Base-by-base conservation (phyloP, 2,329 filamentous ascomycete species). In the Botryotinia calthae region DNA sequence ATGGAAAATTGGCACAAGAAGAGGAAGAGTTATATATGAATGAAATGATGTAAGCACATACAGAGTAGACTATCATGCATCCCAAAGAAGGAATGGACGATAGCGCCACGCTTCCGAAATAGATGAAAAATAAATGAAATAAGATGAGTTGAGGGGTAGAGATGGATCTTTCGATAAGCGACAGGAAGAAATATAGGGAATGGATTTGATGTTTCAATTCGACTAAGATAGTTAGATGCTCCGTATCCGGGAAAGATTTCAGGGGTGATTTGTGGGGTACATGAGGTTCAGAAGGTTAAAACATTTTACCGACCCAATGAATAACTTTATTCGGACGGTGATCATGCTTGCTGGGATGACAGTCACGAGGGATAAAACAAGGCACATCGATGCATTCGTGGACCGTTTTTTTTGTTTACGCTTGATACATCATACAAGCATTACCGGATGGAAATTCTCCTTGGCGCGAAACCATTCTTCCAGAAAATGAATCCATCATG, bases 51-150 rank as follows among this genome's bases (percentile, higher is more conserved):
- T 42, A 58, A 66, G 61, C n/a, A 1, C 4, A 16, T 59, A 7
- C 37, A 37, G 37, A 37, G 37, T 37, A 37, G 6, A 22, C n/a
- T 20, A 25, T 10, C 8, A 22, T 54, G n/a, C 42, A 12, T 37
- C 40, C 37, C 46, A 2, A 68, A 67, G 28, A 22, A 31, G 54
- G n/a, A 28, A 48, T 67, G 37, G 51, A 46, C 5, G 25, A 37
- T 22, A 22, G 34, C 48, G 25, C 34, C 48, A 22, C 10, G 12
- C 37, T 25, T 44, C 22, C 31, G 31, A 56, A 59, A 68, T 61
- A 72, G 40, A 72, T 72, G 70, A 72, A 72, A 48, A 48, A 25
- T 59, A 59, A 40, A 72, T 68, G 40, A 48, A 62, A 22, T 72
- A 68, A 72, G 63, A 72, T 66, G 70, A 72, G 31, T 12, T 31